These are phyloP conservation scores for Coemansia sp. DNA, from an alignment of 192 early-diverging fungal species.

Conservation along the genomic window DNA sequence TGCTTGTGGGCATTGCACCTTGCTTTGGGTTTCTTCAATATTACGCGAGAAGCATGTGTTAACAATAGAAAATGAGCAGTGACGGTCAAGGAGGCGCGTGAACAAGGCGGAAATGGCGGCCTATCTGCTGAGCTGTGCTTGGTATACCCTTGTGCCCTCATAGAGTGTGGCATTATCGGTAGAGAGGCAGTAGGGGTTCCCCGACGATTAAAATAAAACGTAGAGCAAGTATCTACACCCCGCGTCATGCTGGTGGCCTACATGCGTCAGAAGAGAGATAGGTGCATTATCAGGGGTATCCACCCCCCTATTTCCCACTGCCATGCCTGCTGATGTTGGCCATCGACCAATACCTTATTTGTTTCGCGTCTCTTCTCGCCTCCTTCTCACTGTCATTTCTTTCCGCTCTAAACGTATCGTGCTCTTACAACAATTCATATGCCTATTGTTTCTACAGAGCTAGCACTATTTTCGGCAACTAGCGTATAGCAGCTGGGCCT, in stretches of 20 bases:
- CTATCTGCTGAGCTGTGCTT: background rate
- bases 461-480: background rate
- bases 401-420: background rate
- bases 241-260: background rate
- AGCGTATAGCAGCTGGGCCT: background rate
- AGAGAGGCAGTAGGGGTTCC: background rate
- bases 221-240: background rate
- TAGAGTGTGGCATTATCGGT: background rate
- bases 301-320: background rate
- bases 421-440: background rate
- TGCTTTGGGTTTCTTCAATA: background rate
- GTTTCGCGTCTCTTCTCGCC: background rate
- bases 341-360: background rate
- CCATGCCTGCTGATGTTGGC: background rate
- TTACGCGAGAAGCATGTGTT: background rate
- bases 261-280: slow-evolving; percentile 3
- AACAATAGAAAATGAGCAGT: background rate
- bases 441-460: background rate
- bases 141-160: background rate
- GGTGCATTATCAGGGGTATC: slow-evolving; percentile 3
- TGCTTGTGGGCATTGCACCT: background rate
- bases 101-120: background rate
- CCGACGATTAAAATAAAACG: background rate
- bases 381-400: background rate
- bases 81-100: background rate